Percentiles rank a stretch among this genome's conserved stretches.
Conservation (phyloP, 1,284 basidiomycete genomes). For the Tranzscheliella williamsii region DNA sequence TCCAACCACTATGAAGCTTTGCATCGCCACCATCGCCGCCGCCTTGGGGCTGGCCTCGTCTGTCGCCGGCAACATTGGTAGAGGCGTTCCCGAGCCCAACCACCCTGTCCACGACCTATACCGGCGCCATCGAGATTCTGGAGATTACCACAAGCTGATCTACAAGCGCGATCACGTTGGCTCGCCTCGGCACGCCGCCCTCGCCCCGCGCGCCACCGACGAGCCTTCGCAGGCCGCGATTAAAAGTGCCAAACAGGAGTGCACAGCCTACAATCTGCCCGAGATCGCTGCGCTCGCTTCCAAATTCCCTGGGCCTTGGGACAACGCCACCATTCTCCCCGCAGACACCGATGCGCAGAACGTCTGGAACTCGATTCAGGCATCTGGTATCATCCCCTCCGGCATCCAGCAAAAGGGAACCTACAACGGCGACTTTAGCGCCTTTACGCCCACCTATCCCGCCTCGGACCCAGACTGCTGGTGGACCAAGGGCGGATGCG, state of each 20-base stretch:
- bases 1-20: conserved; percentile 28
- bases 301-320: conserved; percentile 56
- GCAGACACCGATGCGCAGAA: conserved; percentile 61
- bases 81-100: conserved; percentile 36
- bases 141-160: conserved; percentile 37
- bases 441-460: conserved; percentile 34
- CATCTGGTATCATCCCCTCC: conserved; percentile 58
- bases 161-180: conserved; percentile 9
- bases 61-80: conserved; percentile 42
- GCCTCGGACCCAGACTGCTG: conserved; percentile 55
- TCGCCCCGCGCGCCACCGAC: conserved; percentile 28
- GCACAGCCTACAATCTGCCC: conserved; percentile 45
- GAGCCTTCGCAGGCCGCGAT: conserved; percentile 39
- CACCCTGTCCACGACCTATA: conserved; percentile 31
- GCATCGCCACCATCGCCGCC: conserved; percentile 24
- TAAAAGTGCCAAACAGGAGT: conserved; percentile 27
- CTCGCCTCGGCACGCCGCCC: conserved; percentile 11
- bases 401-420: conserved; percentile 60
- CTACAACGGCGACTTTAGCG: conserved; percentile 28
- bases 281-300: conserved; percentile 37
- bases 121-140: conserved; percentile 26
- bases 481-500: conserved; percentile 53
- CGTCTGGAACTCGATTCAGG: conserved; percentile 53
- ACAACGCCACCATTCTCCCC: conserved; percentile 60
- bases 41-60: conserved; percentile 27